A percentile compares a stretch with the other conserved stretches of the same genome.
Conservation (phyloP, 2,329 filamentous ascomycete genomes). For the Aaosphaeria arxii region DNA sequence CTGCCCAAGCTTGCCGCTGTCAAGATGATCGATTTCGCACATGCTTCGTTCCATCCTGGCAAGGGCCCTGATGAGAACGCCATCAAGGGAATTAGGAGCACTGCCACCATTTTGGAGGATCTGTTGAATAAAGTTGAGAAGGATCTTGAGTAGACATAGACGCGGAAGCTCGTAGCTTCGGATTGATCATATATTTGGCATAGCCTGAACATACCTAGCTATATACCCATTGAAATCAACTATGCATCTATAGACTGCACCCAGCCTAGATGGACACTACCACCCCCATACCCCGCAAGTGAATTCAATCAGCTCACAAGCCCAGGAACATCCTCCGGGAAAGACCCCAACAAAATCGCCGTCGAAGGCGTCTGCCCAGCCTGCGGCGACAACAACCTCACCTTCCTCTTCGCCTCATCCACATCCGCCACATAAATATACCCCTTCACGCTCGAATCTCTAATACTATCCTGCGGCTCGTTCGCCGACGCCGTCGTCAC, state of each 20-base stretch:
- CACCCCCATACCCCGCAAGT: too few species aligned
- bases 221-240: conserved; percentile 6
- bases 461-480: conserved; percentile 69
- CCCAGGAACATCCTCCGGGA: conserved; percentile 82
- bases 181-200: not conserved
- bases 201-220: conserved; percentile 1
- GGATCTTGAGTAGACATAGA: conserved; percentile 4
- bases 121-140: conserved; percentile 42
- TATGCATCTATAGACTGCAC: too few species aligned
- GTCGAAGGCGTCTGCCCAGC: conserved; percentile 75
- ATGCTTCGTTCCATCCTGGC: conserved; percentile 79
- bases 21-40: conserved; percentile 95
- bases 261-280: too few species aligned
- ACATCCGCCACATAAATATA: conserved; percentile 93
- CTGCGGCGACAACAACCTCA: conserved; percentile 80
- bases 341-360: conserved; percentile 79
- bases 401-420: conserved; percentile 75
- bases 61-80: conserved; percentile 83
- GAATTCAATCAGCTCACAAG: conserved; percentile 48
- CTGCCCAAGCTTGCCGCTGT: conserved; percentile 69
- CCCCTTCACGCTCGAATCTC: conserved; percentile 81
- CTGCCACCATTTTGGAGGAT: conserved; percentile 68
- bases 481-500: conserved; percentile 74
- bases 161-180: not conserved
- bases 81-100: conserved; percentile 69